Evolutionary conservation across 73 alveolate genomes (phyloP).

Genomic region (Paramecium caudatum): DNA sequence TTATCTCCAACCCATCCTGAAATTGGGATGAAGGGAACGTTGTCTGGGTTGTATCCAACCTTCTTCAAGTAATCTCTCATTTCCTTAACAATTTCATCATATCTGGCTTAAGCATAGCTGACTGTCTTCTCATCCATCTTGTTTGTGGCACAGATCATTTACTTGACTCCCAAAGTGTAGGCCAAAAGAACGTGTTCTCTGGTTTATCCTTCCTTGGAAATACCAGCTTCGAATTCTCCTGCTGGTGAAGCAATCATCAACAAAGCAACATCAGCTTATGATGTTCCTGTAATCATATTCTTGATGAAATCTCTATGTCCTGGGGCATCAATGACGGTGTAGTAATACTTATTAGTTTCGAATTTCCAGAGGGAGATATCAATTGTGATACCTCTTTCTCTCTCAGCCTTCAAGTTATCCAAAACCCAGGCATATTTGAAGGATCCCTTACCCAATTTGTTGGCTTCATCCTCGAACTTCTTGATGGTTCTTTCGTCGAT

Average conservation of each 20-base stretch:
- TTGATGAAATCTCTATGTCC: conserved; percentile 96
- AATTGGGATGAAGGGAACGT: conserved; percentile 92
- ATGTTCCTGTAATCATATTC: conserved; percentile 97
- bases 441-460: conserved; percentile 93
- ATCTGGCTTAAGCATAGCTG: conserved; percentile 90
- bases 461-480: conserved; percentile 98
- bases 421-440: conserved; percentile 97
- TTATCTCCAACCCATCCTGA: conserved; percentile 97
- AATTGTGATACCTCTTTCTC: conserved; percentile 98
- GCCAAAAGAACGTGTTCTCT: conserved; percentile 97
- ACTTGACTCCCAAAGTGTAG: conserved; percentile 97
- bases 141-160: conserved; percentile 93
- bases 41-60: conserved; percentile 92
- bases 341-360: conserved; percentile 93
- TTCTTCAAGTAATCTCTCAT: conserved; percentile 85
- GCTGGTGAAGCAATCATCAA: conserved; percentile 91
- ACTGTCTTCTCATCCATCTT: conserved; percentile 95
- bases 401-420: conserved; percentile 96
- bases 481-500: conserved; percentile 95
- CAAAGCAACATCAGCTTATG: conserved; percentile 96
- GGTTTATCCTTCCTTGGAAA: conserved; percentile 95
- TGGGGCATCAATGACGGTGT: conserved; percentile 98
- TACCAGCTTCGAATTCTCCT: conserved; percentile 98
- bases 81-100: conserved; percentile 93
- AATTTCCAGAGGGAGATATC: conserved; percentile 91